phyloP scores from a whole-genome alignment of 2,329 filamentous ascomycete species.

The Fusarium sp. region DNA sequence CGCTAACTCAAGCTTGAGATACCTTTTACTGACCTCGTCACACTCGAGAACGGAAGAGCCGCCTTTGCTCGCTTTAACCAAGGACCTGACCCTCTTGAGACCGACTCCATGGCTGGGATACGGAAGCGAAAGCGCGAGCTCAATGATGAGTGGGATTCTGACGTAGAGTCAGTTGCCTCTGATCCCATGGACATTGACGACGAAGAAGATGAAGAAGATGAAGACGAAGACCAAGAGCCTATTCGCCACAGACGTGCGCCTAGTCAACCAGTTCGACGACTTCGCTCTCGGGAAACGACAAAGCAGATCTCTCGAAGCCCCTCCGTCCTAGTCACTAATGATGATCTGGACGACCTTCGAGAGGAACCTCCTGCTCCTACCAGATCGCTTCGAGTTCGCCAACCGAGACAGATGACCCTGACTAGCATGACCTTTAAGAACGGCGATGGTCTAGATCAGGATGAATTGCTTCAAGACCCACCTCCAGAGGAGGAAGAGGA shows the following conservation, averaged over 20 bases:
- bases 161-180: constrained; percentile 34
- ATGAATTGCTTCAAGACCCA: constrained; percentile 47
- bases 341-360: constrained; percentile 29
- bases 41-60: constrained; percentile 46
- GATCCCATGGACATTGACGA: constrained; percentile 44
- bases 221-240: constrained; percentile 25
- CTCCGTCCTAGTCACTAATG: constrained; percentile 29
- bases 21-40: constrained; percentile 43
- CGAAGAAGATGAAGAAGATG: constrained; percentile 38
- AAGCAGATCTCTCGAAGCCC: constrained; percentile 32
- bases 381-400: constrained; percentile 41
- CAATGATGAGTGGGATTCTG: constrained; percentile 45
- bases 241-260: constrained; percentile 13
- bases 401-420: constrained; percentile 39
- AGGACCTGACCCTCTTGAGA: constrained; percentile 16
- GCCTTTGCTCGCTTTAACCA: constrained; percentile 42
- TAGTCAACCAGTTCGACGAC: constrained; percentile 19
- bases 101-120: constrained; percentile 24
- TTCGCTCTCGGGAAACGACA: constrained; percentile 43
- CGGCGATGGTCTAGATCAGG: constrained; percentile 38
- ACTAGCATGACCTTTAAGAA: constrained; percentile 42
- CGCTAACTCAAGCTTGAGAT: constrained; percentile 44
- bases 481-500: constrained; percentile 42
- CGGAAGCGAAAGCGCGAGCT: constrained; percentile 47
- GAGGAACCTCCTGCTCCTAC: constrained; percentile 14